A percentile compares a stretch with the other conserved stretches of the same genome.
These are phyloP conservation scores for Torulaspora pretoriensis DNA, from an alignment of 1,139 yeast species.

Conservation along the genomic window DNA sequence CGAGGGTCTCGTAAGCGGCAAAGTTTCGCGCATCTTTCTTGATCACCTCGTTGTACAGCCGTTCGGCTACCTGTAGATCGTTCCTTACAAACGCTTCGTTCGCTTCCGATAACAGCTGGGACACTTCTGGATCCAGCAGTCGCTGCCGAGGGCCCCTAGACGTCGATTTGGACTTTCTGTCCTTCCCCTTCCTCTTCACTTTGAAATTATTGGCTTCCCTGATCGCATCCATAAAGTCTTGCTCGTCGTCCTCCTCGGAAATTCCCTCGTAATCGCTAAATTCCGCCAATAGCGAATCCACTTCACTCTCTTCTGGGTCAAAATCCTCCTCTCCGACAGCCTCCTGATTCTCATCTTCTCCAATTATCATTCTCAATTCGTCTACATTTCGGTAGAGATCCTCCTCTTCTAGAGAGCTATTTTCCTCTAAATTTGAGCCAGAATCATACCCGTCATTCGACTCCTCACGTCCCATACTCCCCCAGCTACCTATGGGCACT, in stretches of 20 bases:
- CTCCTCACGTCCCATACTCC: neutral
- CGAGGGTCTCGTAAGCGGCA: slow-evolving; percentile 80
- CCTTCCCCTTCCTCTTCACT: slow-evolving; percentile 44
- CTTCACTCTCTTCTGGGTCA: slow-evolving; percentile 20
- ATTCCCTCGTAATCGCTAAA: slow-evolving; percentile 38
- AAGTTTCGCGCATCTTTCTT: slow-evolving; percentile 71
- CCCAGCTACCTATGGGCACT: neutral
- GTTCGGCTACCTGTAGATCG: slow-evolving; percentile 63
- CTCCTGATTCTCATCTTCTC: slow-evolving; percentile 13
- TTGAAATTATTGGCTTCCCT: slow-evolving; percentile 60
- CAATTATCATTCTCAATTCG: slow-evolving; percentile 22
- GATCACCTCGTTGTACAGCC: slow-evolving; percentile 67
- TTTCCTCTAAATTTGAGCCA: neutral
- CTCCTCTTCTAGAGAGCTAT: slow-evolving; percentile 28
- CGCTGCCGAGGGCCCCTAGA: slow-evolving; percentile 38
- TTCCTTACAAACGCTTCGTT: slow-evolving; percentile 72
- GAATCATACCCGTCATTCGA: neutral
- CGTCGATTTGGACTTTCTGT: slow-evolving; percentile 32
- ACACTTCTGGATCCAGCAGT: slow-evolving; percentile 67
- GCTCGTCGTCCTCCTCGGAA: slow-evolving; percentile 40
- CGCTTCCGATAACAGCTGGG: slow-evolving; percentile 61
- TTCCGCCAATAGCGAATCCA: slow-evolving; percentile 36
- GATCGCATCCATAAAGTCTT: slow-evolving; percentile 55
- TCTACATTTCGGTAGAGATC: slow-evolving; percentile 29
- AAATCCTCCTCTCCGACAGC: slow-evolving; percentile 23